phyloP scores from a whole-genome alignment of 441 rosid species.

The Populus tomentosa region DNA sequence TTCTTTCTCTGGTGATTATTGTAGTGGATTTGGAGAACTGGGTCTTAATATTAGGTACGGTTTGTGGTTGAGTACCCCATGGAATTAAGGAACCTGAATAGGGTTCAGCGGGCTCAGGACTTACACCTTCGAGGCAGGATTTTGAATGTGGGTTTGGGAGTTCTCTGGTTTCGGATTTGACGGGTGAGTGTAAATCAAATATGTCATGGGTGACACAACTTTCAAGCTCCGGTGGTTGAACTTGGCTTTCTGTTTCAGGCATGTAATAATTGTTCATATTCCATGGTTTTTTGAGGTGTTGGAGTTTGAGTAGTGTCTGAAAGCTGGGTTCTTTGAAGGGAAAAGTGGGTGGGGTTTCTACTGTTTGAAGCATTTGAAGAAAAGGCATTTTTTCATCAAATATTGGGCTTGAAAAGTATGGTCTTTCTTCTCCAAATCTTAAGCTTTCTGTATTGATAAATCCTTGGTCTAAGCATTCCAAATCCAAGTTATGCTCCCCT shows the following conservation, averaged over 20 bases:
- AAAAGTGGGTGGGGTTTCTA: slow-evolving; percentile 39
- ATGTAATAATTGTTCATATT: slow-evolving; percentile 21
- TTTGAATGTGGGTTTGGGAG: slow-evolving; percentile 34
- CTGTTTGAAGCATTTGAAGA: slow-evolving; percentile 67
- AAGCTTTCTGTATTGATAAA: slow-evolving; percentile 28
- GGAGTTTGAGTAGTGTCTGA: slow-evolving; percentile 56
- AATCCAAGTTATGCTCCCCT: slow-evolving; percentile 38
- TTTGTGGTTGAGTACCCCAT: slow-evolving; percentile 13
- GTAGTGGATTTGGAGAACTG: slow-evolving; percentile 29
- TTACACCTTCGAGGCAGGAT: slow-evolving; percentile 33
- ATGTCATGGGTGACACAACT: slow-evolving; percentile 59
- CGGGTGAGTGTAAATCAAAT: slow-evolving; percentile 46
- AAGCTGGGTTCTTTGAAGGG: slow-evolving; percentile 55
- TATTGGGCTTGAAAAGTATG: slow-evolving; percentile 25
- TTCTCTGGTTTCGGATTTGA: slow-evolving; percentile 48
- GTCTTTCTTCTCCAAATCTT: slow-evolving; percentile 32
- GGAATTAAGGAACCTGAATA: slow-evolving; percentile 16
- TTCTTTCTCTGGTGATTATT: slow-evolving; percentile 38
- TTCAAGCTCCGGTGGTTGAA: slow-evolving; percentile 48
- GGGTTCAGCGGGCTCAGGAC: slow-evolving; percentile 32
- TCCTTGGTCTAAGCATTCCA: slow-evolving; percentile 34
- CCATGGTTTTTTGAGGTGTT: slow-evolving; percentile 56
- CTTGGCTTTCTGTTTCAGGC: slow-evolving; percentile 32
- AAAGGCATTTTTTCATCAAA: slow-evolving; percentile 57
- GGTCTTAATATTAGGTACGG: slow-evolving; percentile 17